Base-by-base conservation (phyloP, 768 basidiomycete genomes). In the Xerocomus potaroensis region DNA sequence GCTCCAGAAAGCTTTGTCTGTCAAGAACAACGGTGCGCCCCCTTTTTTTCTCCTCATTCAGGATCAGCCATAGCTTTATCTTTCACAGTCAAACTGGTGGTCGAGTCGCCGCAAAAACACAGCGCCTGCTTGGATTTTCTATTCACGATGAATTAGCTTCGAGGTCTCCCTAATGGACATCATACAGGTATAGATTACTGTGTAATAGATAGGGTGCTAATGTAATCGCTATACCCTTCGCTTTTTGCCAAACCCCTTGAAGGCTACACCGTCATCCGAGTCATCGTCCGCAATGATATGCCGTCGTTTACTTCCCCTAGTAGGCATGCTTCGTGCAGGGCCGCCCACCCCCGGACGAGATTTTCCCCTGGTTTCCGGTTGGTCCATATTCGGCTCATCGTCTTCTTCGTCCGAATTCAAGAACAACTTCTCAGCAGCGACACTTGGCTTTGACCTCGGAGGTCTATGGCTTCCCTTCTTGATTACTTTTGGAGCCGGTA, bases 1-100 rank as follows among this genome's bases (percentile, higher is more conserved):
- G 91, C 96, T 5, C 96, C 96, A 0, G 94, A 97, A 63, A 91
- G 87, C 53, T 99, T 96, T 67, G 94, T 97, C 6, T 99, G 96
- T 61, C 96, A 98, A 69, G 96, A 99, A 66, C 90, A 91, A 65
- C 78, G 77, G 87, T 87, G 45, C 39, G 79, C 26, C 26, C 6
- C 51, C 16, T 10, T 32, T 16, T 5, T 23, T 49, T 45, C 9
- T 34, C 6, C 21, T 24, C 29, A 26, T 55, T 11, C 15, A 11
- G 18, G 5, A 22, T 54, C 12, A 11, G 8, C 35, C 2, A 29
- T 26, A 16, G 34, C 40, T 54, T 47, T 21, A 15, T 41, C n/a
- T n/a, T 22, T 42, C 23, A 23, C 46, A 89, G 86, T 58, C 83
- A 84, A 73, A 92, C 91, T 0, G 91, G 90, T 7, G 91, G 91